Evolutionary conservation across 2,329 filamentous ascomycete genomes (phyloP), one percentile per base, ranked within the genome.

Genomic region (Calonectria ilicicola): DNA sequence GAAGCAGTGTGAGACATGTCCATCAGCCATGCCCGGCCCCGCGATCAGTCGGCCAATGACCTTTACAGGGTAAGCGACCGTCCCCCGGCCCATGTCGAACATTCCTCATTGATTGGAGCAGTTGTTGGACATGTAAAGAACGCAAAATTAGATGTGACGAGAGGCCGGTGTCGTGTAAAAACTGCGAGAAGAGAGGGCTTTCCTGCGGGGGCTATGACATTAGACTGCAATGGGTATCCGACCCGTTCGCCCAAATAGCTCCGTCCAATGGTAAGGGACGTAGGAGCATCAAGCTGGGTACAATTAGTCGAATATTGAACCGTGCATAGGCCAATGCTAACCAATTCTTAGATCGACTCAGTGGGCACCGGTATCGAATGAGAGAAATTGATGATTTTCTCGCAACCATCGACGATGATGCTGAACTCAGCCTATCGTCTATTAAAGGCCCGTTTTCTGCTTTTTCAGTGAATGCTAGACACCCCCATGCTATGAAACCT

Each of bases 121-220:
- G 73, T 38, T 74, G 73, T 32, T 74, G 73, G 73, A 74, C 73
- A n/a, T 74, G 73, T 44, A 74, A 74, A 27, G 53, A 62, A 23
- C 71, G 73, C 14, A 74, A 74, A 23, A 67, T 74, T 23, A 38
- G 73, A 38, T 74, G 73, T 38, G 73, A 74, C 17, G 70, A 73
- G 27, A 60, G 64, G 17, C 70, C 67, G 14, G n/a, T 46, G 2
- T 60, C 70, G 8, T 74, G 73, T 49, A 58, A 27, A 21, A 74
- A 74, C 40, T 74, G 73, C n/a, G 70, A 73, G 47, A 74, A 62
- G 23, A 65, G 66, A 38, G 70, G 70, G 14, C 21, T 72, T 15
- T 12, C 51, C 3, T 72, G 70, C 9, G 70, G 70, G 9, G 70
- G 70, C n/a, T 72, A 72, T 65, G 70, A 69, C 5, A 72, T 72